Conservation (phyloP, 2,329 filamentous ascomycete genomes). For the Nemania sp. region DNA sequence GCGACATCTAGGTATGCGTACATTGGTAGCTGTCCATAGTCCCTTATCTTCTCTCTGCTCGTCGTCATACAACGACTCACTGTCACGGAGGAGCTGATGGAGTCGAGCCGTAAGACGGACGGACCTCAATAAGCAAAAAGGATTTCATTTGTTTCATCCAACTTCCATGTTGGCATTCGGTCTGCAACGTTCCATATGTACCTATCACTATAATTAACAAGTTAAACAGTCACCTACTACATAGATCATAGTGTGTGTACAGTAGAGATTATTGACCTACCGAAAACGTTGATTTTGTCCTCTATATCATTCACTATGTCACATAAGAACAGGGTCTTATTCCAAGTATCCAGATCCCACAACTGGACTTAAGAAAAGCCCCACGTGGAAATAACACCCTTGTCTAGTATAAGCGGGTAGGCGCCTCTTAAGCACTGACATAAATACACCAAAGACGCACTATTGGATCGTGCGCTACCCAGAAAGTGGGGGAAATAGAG, state of each 20-base stretch:
- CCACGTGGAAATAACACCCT: no score
- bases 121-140: constrained; percentile 12
- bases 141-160: constrained; percentile 33
- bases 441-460: background rate
- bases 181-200: constrained; percentile 31
- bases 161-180: background rate
- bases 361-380: no score
- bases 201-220: constrained; percentile 12
- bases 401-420: no score
- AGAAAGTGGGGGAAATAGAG: background rate
- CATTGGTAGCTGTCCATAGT: background rate
- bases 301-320: no score
- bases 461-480: constrained; percentile 16
- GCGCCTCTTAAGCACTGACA: no score
- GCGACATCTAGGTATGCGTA: background rate
- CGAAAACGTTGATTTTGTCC: no score
- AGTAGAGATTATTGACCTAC: background rate
- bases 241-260: background rate
- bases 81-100: background rate
- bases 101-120: background rate
- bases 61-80: background rate
- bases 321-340: no score
- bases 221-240: constrained; percentile 17
- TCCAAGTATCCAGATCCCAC: no score
- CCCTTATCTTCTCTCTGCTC: background rate